Percentiles rank a stretch among this genome's conserved stretches.
Conservation (phyloP, 345 rosid species). For the Microcos paniculata region DNA sequence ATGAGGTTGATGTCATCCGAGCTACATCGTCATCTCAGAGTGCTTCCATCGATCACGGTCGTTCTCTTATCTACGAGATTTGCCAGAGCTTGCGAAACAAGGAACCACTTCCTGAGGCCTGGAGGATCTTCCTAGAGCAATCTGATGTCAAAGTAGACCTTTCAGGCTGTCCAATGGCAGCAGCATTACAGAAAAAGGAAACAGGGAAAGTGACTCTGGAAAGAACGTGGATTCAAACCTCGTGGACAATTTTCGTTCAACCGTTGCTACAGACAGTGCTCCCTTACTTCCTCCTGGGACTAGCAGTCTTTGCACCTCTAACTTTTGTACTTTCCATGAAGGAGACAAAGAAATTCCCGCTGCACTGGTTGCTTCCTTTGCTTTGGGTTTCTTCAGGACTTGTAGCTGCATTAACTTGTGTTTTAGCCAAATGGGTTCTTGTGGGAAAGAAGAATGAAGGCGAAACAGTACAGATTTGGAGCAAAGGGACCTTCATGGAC, state of each 20-base stretch:
- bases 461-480: constrained; percentile 47
- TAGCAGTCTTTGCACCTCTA: constrained; percentile 39
- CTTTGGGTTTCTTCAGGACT: constrained; percentile 53
- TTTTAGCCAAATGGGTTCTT: constrained; percentile 48
- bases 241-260: constrained; percentile 50
- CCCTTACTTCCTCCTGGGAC: constrained; percentile 51
- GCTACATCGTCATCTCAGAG: constrained; percentile 55
- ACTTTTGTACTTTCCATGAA: constrained; percentile 31
- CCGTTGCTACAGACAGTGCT: constrained; percentile 55
- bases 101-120: constrained; percentile 62
- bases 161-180: constrained; percentile 68
- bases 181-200: constrained; percentile 29
- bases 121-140: constrained; percentile 59
- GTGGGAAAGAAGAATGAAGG: constrained; percentile 62
- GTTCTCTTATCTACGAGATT: constrained; percentile 60
- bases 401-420: constrained; percentile 42
- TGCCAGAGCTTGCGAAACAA: constrained; percentile 59
- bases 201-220: constrained; percentile 38
- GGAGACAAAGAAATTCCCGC: constrained; percentile 25
- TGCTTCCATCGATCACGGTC: constrained; percentile 77
- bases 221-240: constrained; percentile 49
- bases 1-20: constrained; percentile 50
- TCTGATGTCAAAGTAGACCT: constrained; percentile 64
- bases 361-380: constrained; percentile 50
- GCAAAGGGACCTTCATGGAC: constrained; percentile 52